Conservation (phyloP, 495 filamentous ascomycete genomes). For the Neurospora sp. region DNA sequence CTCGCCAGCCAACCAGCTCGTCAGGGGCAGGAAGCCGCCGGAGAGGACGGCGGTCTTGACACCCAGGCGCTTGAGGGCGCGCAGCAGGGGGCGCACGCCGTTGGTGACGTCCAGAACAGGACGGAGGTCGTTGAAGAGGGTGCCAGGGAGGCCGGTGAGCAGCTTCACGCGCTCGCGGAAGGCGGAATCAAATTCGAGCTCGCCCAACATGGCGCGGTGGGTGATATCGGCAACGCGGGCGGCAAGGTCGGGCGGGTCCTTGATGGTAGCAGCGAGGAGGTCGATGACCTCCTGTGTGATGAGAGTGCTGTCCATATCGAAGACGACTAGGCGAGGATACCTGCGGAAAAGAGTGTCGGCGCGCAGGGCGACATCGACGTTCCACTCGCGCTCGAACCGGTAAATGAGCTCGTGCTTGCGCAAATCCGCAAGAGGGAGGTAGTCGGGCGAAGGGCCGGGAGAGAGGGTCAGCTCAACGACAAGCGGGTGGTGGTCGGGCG, state of each 20-base stretch:
- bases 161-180: conserved; percentile 70
- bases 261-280: conserved; percentile 70
- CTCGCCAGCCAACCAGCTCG: conserved; percentile 69
- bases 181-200: conserved; percentile 82
- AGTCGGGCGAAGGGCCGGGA: conserved; percentile 55
- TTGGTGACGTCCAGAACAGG: conserved; percentile 66
- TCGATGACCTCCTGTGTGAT: conserved; percentile 97
- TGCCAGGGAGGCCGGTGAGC: conserved; percentile 65
- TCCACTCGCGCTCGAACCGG: conserved; percentile 78
- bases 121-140: conserved; percentile 72
- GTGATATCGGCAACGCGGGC: conserved; percentile 60
- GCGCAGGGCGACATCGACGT: conserved; percentile 71
- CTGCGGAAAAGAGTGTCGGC: conserved; percentile 59
- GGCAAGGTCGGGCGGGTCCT: conserved; percentile 48
- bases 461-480: conserved; percentile 64
- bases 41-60: conserved; percentile 82
- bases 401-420: conserved; percentile 72
- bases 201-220: conserved; percentile 86
- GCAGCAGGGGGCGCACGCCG: conserved; percentile 65
- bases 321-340: conserved; percentile 74
- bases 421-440: conserved; percentile 56
- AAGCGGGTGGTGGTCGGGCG: conserved; percentile 42
- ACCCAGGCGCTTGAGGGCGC: conserved; percentile 61
- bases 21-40: conserved; percentile 83
- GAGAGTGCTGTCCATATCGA: conserved; percentile 96